These are phyloP conservation scores for Fusarium virguliforme DNA, from an alignment of 2,329 filamentous ascomycete genomes.

Conservation along the genomic window DNA sequence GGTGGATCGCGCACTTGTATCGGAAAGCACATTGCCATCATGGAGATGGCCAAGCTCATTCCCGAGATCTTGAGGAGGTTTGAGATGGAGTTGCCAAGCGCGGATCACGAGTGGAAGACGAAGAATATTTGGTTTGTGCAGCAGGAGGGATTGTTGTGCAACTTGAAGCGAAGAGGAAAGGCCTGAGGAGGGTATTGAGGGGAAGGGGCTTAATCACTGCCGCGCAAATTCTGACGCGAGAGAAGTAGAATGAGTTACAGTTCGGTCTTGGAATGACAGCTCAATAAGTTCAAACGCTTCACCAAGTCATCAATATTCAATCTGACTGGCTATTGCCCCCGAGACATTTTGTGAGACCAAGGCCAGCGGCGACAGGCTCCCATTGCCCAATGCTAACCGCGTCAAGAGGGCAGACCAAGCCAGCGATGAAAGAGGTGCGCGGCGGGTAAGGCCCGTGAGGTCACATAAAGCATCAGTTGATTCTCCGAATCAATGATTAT, in stretches of 20 bases:
- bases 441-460: too few relatives aligned
- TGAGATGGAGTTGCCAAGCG: neutral
- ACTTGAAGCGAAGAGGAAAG: neutral
- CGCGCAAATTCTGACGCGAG: too few relatives aligned
- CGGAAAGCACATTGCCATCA: slow-evolving; percentile 2
- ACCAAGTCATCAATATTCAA: neutral
- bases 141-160: neutral
- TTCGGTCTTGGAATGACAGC: neutral
- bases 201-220: neutral
- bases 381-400: neutral
- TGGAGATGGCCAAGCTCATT: slow-evolving; percentile 6
- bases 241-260: neutral
- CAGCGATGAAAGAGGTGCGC: neutral
- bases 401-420: neutral
- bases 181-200: neutral
- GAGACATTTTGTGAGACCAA: neutral
- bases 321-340: neutral
- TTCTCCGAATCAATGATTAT: neutral
- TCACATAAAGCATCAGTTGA: neutral
- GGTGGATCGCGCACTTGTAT: slow-evolving; percentile 5
- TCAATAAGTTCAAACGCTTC: neutral
- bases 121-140: slow-evolving; percentile 10
- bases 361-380: neutral
- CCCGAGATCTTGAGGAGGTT: slow-evolving; percentile 2
- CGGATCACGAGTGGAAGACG: neutral